These are phyloP conservation scores for Triticum turgidum DNA, from an alignment of 176 grass and related monocot genomes.

Conservation along the genomic window DNA sequence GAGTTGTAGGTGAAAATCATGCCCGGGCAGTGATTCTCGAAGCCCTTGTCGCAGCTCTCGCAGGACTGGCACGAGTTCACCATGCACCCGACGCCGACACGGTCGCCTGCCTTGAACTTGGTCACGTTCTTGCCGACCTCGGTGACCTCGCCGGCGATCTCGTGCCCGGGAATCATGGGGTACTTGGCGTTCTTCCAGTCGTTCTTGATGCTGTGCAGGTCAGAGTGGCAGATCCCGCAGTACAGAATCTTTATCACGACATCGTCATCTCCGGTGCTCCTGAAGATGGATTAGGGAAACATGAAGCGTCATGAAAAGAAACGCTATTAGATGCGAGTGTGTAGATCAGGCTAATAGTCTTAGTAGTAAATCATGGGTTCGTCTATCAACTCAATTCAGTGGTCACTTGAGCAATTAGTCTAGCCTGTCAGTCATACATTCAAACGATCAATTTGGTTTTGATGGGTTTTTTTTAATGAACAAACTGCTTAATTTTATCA, in stretches of 20 bases:
- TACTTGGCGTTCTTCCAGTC: slow-evolving; percentile 64
- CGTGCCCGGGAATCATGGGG: slow-evolving; percentile 70
- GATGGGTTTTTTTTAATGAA: not conserved
- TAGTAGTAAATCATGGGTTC: not conserved
- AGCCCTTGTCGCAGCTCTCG: slow-evolving; percentile 40
- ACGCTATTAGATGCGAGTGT: not conserved
- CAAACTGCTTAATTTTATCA: not conserved
- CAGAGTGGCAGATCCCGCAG: slow-evolving; percentile 84
- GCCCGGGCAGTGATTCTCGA: slow-evolving; percentile 53
- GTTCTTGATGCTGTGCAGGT: slow-evolving; percentile 75
- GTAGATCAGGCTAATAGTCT: not conserved
- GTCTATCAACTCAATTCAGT: not conserved
- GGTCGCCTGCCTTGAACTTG: slow-evolving; percentile 59
- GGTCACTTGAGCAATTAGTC: not conserved
- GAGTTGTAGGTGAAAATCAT: slow-evolving; percentile 60
- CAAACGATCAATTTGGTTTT: not conserved
- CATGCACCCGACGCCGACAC: slow-evolving; percentile 74
- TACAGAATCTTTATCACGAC: slow-evolving; percentile 70
- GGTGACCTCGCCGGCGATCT: slow-evolving; percentile 67
- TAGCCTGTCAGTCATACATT: not conserved
- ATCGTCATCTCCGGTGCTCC: slow-evolving; percentile 65
- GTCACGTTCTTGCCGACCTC: slow-evolving; percentile 52
- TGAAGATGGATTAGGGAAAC: slow-evolving; percentile 20
- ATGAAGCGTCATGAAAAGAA: not conserved
- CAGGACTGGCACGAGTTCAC: slow-evolving; percentile 67